Evolutionary conservation across 1,284 basidiomycete genomes (phyloP), one percentile per base, ranked within the genome.

Genomic region (Tilletia indica): DNA sequence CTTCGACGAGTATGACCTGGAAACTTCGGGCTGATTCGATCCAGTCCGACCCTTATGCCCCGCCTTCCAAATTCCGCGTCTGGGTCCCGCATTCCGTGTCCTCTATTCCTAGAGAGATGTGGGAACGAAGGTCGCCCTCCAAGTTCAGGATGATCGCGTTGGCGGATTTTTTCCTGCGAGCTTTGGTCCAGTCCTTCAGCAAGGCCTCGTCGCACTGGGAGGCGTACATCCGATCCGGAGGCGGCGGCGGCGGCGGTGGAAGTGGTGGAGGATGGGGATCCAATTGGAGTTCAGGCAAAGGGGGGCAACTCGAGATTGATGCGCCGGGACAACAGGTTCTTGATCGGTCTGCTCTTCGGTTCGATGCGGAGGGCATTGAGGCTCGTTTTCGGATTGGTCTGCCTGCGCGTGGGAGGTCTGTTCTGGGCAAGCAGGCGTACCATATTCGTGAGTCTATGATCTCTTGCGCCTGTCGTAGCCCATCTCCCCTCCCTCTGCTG

Each of bases 41-140:
- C 0, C 73, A 74, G 47, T 66, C 73, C 3, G 73, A 74, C 38
- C 73, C 73, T 4, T 74, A 68, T 51, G 73, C 73, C n/a, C 4
- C 69, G 16, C 73, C 73, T 0, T 70, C 68, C 47, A 72, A 74
- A 34, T 66, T 68, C 4, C 68, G 69, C 16, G 51, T 74, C 2
- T 58, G 66, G 11, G 54, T 45, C 9, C 42, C 42, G 42, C 42
- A 45, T 45, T 8, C 42, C 1, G 42, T 45, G 9, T 9, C 9
- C 42, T 14, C 6, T 8, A 9, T 45, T 8, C 42, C 42, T 45
- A 14, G 9, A 8, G 42, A 45, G 14, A 8, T 45, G 42, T 45
- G 42, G 42, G 42, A 45, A 14, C 9, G 42, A 14, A 45, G 14
- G 42, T 8, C 9, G 14, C 42, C 42, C 6, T 45, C 42, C 0